A percentile compares a stretch with the other conserved stretches of the same genome.
Evolutionary conservation across 192 early-diverging fungal species (phyloP).

Genomic region (Backusella tarrabulga): DNA sequence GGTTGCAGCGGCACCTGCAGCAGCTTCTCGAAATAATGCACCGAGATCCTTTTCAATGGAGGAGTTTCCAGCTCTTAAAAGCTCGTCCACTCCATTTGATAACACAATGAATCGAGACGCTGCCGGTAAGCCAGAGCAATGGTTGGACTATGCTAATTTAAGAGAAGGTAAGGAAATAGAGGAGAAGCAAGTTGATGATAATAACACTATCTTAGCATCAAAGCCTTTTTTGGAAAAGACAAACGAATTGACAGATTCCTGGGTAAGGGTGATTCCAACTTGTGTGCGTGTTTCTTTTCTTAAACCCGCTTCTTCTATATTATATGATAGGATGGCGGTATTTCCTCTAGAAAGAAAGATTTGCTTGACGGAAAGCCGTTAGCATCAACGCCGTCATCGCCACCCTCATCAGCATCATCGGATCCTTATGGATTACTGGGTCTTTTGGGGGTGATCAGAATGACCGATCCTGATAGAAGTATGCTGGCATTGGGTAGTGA

Average conservation of each 20-base stretch:
- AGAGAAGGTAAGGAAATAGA: slow-evolving; percentile 7
- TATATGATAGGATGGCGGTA: not conserved
- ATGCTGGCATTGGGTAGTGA: slow-evolving; percentile 90
- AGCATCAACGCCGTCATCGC: not conserved
- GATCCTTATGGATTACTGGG: slow-evolving; percentile 85
- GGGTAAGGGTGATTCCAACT: not conserved
- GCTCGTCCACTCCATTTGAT: slow-evolving; percentile 14
- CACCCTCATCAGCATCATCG: slow-evolving; percentile 5
- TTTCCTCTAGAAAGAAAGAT: not conserved
- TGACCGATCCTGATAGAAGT: slow-evolving; percentile 72
- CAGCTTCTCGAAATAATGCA: slow-evolving; percentile 9
- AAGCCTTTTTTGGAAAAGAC: slow-evolving; percentile 16
- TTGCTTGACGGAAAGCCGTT: not conserved
- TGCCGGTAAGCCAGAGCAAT: slow-evolving; percentile 13
- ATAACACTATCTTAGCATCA: not conserved
- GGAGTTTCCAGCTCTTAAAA: slow-evolving; percentile 36
- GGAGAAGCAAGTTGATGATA: too few species aligned
- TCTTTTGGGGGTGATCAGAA: slow-evolving; percentile 80
- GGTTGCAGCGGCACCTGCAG: not conserved
- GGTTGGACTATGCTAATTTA: slow-evolving; percentile 21
- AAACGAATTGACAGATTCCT: slow-evolving; percentile 9
- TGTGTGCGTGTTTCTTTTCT: not conserved
- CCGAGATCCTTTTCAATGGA: slow-evolving; percentile 36
- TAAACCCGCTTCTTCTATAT: not conserved
- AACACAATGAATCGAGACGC: slow-evolving; percentile 3